Evolutionary conservation across 2,329 filamentous ascomycete genomes (phyloP).

Genomic region (Venturia carpophila): DNA sequence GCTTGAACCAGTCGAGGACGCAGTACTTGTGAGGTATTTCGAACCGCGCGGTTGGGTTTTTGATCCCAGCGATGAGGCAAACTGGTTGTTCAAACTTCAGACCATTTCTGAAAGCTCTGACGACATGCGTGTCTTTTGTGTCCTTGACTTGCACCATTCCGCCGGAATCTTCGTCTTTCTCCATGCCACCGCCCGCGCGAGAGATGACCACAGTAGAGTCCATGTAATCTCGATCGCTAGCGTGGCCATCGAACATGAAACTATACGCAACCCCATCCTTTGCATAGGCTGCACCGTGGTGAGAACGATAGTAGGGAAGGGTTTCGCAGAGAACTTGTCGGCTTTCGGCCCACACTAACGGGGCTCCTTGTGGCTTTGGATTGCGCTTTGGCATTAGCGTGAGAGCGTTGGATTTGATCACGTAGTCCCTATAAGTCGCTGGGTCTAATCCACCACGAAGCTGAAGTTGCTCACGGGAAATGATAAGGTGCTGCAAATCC

Average conservation of each 20-base stretch:
- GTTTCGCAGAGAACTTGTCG: slow-evolving; percentile 57
- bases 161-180: slow-evolving; percentile 41
- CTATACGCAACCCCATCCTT: slow-evolving; percentile 36
- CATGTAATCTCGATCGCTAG: slow-evolving; percentile 50
- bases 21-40: slow-evolving; percentile 52
- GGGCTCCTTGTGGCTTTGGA: slow-evolving; percentile 31
- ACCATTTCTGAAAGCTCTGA: slow-evolving; percentile 40
- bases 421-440: background rate
- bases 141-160: slow-evolving; percentile 35
- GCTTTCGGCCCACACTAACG: slow-evolving; percentile 49
- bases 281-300: slow-evolving; percentile 53
- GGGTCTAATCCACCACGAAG: slow-evolving; percentile 3
- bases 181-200: slow-evolving; percentile 48
- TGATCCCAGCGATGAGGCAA: slow-evolving; percentile 42
- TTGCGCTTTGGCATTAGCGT: slow-evolving; percentile 21
- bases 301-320: slow-evolving; percentile 53
- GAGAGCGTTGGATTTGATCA: background rate
- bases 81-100: slow-evolving; percentile 44
- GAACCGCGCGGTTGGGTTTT: slow-evolving; percentile 38
- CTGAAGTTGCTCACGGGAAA: slow-evolving; percentile 2
- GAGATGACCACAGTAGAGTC: slow-evolving; percentile 56
- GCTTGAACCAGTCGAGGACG: slow-evolving; percentile 60
- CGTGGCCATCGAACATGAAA: slow-evolving; percentile 52
- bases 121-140: slow-evolving; percentile 28
- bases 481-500: background rate